Evolutionary conservation across 208 protist genomes (phyloP).

Genomic region (Herpetomonas samuelpessoai): DNA sequence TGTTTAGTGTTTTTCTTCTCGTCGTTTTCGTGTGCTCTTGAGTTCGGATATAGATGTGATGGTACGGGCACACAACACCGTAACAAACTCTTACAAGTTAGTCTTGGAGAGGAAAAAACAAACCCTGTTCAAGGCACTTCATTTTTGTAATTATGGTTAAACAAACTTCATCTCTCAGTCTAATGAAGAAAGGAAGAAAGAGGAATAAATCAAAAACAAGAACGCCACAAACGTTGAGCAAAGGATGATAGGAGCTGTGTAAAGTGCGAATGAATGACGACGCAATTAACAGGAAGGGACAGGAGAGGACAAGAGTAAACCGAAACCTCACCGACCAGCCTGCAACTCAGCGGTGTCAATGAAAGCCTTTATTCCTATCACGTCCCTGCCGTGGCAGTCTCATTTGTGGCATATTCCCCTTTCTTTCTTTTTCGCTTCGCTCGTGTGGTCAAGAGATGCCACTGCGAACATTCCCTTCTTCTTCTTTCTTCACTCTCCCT

Average conservation of each 20-base stretch:
- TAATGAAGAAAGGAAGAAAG: background rate
- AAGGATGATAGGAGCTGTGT: constrained; percentile 10
- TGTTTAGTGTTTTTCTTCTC: too few species aligned
- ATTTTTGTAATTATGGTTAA: background rate
- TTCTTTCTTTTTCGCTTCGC: background rate
- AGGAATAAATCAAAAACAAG: constrained; percentile 9
- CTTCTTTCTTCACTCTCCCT: background rate
- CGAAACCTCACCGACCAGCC: too few species aligned
- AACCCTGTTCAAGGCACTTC: too few species aligned
- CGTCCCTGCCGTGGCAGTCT: background rate
- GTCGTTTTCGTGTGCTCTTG: too few species aligned
- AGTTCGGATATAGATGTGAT: too few species aligned
- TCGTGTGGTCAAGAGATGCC: too few species aligned
- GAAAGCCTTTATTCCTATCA: too few species aligned
- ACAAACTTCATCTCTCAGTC: too few species aligned
- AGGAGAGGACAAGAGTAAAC: background rate
- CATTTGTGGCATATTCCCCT: background rate
- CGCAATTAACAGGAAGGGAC: constrained; percentile 6
- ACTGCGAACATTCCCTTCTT: background rate
- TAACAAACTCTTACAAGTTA: too few species aligned
- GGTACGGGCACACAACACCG: too few species aligned
- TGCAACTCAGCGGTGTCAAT: too few species aligned
- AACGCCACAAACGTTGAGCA: constrained; percentile 2
- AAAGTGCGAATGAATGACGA: constrained; percentile 1
- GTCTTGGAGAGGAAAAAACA: too few species aligned